phyloP scores from a whole-genome alignment of 1,284 basidiomycete genomes.

The Apiotrichum porosum region DNA sequence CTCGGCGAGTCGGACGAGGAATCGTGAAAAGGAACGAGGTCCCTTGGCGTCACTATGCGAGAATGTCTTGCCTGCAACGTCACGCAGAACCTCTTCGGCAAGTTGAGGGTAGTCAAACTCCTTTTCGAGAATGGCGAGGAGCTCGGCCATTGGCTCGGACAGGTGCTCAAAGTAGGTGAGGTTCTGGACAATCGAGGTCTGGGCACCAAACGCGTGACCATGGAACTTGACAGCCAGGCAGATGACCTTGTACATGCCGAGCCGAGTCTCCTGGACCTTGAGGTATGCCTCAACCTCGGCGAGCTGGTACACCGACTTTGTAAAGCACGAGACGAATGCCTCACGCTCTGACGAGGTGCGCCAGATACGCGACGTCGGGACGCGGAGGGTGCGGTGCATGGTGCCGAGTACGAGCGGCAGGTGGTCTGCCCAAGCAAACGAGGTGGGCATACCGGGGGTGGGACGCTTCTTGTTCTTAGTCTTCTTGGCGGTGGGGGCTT shows the following conservation, averaged over 20 bases:
- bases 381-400: slow-evolving; percentile 65
- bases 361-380: slow-evolving; percentile 80
- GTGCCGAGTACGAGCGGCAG: slow-evolving; percentile 64
- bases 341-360: slow-evolving; percentile 76
- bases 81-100: slow-evolving; percentile 77
- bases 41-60: slow-evolving; percentile 68
- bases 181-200: slow-evolving; percentile 85
- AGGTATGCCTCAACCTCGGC: slow-evolving; percentile 83
- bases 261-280: slow-evolving; percentile 67
- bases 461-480: slow-evolving; percentile 54
- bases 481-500: slow-evolving; percentile 10
- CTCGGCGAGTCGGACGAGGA: slow-evolving; percentile 78
- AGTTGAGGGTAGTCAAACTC: slow-evolving; percentile 87
- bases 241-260: slow-evolving; percentile 79
- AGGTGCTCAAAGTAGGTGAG: slow-evolving; percentile 94
- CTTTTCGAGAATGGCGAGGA: slow-evolving; percentile 70
- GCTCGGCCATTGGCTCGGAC: slow-evolving; percentile 88
- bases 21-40: slow-evolving; percentile 77
- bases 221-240: slow-evolving; percentile 90
- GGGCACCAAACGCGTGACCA: slow-evolving; percentile 73
- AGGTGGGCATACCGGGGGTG: slow-evolving; percentile 4
- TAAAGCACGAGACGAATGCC: slow-evolving; percentile 76
- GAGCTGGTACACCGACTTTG: slow-evolving; percentile 77
- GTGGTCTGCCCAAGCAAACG: slow-evolving; percentile 74
- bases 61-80: slow-evolving; percentile 39